phyloP scores from a whole-genome alignment of 345 rosid genomes.

The Boechera retrofracta region DNA sequence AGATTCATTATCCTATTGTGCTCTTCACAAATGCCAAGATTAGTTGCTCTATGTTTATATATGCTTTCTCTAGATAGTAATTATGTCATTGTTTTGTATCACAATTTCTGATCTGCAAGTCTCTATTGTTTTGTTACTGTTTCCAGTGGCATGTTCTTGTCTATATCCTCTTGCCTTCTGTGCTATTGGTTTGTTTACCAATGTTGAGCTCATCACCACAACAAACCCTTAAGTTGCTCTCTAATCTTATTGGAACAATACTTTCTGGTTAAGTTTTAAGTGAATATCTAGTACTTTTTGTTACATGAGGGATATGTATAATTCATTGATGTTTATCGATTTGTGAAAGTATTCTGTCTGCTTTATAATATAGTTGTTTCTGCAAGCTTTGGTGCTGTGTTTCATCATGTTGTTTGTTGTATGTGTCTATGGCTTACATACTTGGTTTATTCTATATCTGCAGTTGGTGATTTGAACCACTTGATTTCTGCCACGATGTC shows the following conservation, averaged over 20 bases:
- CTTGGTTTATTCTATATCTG: slow-evolving; percentile 34
- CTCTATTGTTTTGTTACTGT: not conserved
- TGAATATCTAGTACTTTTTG: not conserved
- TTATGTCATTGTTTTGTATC: not conserved
- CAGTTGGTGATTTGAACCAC: slow-evolving; percentile 51
- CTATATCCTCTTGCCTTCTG: not conserved
- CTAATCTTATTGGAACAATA: not conserved
- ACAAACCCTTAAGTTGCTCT: not conserved
- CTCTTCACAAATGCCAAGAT: not conserved
- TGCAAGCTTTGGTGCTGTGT: not conserved
- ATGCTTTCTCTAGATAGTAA: not conserved
- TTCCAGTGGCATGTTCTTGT: not conserved
- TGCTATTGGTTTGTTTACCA: not conserved
- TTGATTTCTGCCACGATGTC: slow-evolving; percentile 26
- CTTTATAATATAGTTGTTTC: not conserved
- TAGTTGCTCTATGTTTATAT: not conserved
- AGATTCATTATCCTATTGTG: slow-evolving; percentile 21
- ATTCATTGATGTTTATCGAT: not conserved
- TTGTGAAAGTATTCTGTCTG: not conserved
- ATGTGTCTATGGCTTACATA: not conserved
- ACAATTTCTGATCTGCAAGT: slow-evolving; percentile 1
- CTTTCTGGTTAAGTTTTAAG: not conserved
- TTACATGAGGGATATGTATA: not conserved
- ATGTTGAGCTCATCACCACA: not conserved
- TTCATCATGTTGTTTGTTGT: not conserved